These are phyloP conservation scores for Wickerhamomyces xylosicus DNA, from an alignment of 805 yeast genomes.

Conservation along the genomic window DNA sequence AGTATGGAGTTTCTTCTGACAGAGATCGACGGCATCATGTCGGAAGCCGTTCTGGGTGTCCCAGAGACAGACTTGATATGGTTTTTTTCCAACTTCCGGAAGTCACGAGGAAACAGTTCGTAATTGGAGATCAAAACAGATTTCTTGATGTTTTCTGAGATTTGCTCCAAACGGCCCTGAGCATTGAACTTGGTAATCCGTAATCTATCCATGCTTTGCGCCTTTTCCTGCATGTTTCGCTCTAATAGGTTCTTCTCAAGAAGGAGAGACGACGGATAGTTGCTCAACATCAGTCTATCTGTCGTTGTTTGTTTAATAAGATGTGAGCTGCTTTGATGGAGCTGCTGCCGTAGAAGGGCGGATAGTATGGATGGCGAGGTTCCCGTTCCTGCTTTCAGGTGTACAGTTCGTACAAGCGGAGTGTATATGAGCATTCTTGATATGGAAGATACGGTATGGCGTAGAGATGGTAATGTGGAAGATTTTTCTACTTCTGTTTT, in stretches of 20 bases:
- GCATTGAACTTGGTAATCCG: constrained; percentile 55
- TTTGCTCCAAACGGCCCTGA: constrained; percentile 57
- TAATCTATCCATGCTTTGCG: neutral
- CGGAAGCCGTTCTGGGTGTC: constrained; percentile 29
- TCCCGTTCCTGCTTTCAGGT: no score
- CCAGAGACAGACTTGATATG: constrained; percentile 2
- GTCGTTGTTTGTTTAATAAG: neutral
- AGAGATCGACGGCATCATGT: constrained; percentile 75
- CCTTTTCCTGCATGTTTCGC: neutral
- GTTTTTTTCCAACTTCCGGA: constrained; percentile 71
- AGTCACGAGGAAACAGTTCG: constrained; percentile 79
- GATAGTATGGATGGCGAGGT: no score
- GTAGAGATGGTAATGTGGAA: no score
- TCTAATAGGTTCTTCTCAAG: neutral
- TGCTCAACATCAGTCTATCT: neutral
- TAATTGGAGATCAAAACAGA: constrained; percentile 63
- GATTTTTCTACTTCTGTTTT: no score
- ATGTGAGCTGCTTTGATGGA: neutral
- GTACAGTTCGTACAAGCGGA: no score
- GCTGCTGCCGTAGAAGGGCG: neutral
- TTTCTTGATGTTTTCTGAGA: constrained; percentile 65
- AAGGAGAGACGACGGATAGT: neutral
- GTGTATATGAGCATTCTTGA: no score
- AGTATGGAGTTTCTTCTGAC: constrained; percentile 63
- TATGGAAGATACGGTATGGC: no score